These are phyloP conservation scores for Talaromyces sp. DNA, from an alignment of 2,329 filamentous ascomycete genomes.

Conservation along the genomic window DNA sequence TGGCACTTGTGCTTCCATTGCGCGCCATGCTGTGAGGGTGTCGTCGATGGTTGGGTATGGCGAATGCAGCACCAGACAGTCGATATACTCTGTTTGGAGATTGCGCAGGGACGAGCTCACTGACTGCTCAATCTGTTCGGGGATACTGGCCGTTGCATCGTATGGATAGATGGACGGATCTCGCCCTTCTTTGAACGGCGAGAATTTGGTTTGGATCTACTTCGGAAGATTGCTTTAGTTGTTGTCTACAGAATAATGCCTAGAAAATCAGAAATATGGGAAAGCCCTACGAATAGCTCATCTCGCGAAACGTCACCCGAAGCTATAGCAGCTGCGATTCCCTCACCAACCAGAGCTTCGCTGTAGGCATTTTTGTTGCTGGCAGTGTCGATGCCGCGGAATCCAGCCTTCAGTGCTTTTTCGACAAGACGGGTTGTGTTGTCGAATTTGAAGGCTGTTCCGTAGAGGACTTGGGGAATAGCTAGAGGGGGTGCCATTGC, in stretches of 20 bases:
- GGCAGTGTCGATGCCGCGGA: conserved; percentile 5
- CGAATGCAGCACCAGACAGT: conserved; percentile 4
- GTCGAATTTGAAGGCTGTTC: conserved; percentile 7
- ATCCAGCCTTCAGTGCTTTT: conserved; percentile 1
- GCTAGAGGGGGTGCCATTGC: not conserved
- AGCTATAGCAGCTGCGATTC: not conserved
- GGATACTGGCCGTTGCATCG: not conserved
- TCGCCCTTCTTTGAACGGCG: not conserved
- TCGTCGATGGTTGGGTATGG: not conserved
- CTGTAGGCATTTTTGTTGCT: conserved; percentile 1
- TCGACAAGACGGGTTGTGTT: not conserved
- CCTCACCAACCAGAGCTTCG: conserved; percentile 1
- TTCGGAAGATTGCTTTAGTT: not conserved
- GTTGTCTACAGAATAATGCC: not conserved
- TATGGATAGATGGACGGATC: not conserved
- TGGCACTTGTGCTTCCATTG: conserved; percentile 1
- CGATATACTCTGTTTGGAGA: conserved; percentile 1
- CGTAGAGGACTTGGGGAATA: conserved; percentile 1
- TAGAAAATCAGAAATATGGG: not conserved
- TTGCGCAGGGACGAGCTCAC: not conserved
- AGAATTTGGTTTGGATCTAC: conserved; percentile 6
- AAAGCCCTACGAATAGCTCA: not conserved
- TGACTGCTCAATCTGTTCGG: conserved; percentile 1
- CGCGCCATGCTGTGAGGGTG: conserved; percentile 1
- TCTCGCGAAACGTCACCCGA: not conserved